Evolutionary conservation across 2,329 filamentous ascomycete species (phyloP).

Genomic region (Daldinia sp.): DNA sequence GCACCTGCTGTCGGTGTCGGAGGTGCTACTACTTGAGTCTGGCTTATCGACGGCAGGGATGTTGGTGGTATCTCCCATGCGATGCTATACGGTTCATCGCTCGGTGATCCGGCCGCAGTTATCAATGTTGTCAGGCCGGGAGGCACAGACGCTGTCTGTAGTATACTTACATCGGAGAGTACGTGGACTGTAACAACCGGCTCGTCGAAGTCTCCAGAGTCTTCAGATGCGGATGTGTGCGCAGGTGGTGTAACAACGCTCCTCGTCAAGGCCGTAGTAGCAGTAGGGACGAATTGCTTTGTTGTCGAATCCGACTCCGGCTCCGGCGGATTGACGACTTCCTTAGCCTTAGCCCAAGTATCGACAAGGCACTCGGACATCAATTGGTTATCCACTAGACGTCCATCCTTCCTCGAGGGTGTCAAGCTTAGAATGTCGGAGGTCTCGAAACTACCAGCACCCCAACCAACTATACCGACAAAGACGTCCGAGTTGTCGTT

Average conservation of each 20-base stretch:
- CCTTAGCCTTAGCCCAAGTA: slow-evolving; percentile 50
- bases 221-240: neutral
- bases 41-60: neutral
- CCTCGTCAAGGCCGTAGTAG: slow-evolving; percentile 3
- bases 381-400: slow-evolving; percentile 56
- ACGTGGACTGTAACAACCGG: slow-evolving; percentile 31
- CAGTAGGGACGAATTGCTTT: slow-evolving; percentile 1
- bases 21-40: slow-evolving; percentile 1
- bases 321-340: slow-evolving; percentile 5
- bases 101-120: slow-evolving; percentile 36
- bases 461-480: slow-evolving; percentile 61
- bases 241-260: slow-evolving; percentile 6
- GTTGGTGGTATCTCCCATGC: slow-evolving; percentile 24
- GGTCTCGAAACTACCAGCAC: slow-evolving; percentile 58
- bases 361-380: slow-evolving; percentile 59
- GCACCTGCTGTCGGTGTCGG: slow-evolving; percentile 17
- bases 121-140: slow-evolving; percentile 33
- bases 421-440: slow-evolving; percentile 60
- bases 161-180: slow-evolving; percentile 16
- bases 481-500: slow-evolving; percentile 61
- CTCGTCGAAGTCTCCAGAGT: slow-evolving; percentile 11
- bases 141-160: slow-evolving; percentile 23
- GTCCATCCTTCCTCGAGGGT: slow-evolving; percentile 52
- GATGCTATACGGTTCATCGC: slow-evolving; percentile 32
- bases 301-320: slow-evolving; percentile 16